Evolutionary conservation across 257 asterid species (phyloP), one percentile per base, ranked within the genome.

Genomic region (Mentha longifolia): DNA sequence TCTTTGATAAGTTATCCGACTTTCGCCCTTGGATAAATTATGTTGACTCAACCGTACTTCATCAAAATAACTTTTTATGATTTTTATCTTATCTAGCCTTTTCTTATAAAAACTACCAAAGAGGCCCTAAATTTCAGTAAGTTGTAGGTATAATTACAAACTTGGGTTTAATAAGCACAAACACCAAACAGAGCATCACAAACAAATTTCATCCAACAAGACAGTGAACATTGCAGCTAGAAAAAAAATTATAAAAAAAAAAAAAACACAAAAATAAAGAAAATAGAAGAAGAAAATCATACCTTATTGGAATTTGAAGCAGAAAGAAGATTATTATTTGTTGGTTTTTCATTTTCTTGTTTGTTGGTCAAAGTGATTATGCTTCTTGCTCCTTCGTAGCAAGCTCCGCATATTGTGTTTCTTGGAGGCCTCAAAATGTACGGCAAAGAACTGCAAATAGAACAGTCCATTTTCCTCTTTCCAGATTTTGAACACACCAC

Each of bases 391-490:
- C 96, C 96, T 60, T 93, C 97, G 14, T 91, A 91, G 76, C 98
- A 93, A 39, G 98, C 88, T 33, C 79, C 88, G 3, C 98, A 93
- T 43, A 93, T 89, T 11, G 94, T 87, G 28, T 88, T 89, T 67
- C 98, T 87, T 14, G 96, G 98, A 20, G 97, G 96, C 86, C 98
- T 79, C 42, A 88, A 78, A 66, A 92, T 83, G 61, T 84, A 87
- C 2, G 96, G 97, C 92, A 93, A 72, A 20, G 92, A 81, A 60
- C 94, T 90, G 84, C 97, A 90, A 74, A 93, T 93, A 2, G 93
- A 90, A 64, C 98, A 93, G 71, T 93, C 98, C 97, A 93, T 93
- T n/a, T n/a, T n/a, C n/a, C n/a, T n/a, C n/a, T n/a, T n/a, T n/a
- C n/a, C n/a, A n/a, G n/a, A n/a, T n/a, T n/a, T n/a, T n/a, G n/a